Percentiles rank a stretch among this genome's conserved stretches.
Conservation (phyloP, 345 rosid species). For the Iberis pinnata region DNA sequence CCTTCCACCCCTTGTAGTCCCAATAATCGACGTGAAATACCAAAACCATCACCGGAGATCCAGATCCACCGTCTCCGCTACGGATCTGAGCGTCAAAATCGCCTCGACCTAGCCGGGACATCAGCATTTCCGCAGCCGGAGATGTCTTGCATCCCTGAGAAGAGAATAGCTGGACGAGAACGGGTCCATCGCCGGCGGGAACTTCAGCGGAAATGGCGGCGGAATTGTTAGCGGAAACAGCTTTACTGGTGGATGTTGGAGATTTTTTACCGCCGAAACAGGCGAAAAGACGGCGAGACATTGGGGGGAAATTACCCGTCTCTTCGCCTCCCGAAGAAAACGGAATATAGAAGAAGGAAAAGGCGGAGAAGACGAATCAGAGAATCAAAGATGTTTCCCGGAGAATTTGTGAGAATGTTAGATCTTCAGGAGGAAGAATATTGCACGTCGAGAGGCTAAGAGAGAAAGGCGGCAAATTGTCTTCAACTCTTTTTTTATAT, state of each 20-base stretch:
- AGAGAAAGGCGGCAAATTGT: constrained; percentile 43
- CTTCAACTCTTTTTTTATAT: background rate
- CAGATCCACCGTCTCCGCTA: constrained; percentile 16
- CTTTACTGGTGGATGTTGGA: constrained; percentile 14
- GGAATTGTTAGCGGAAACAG: constrained; percentile 13
- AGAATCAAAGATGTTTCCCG: constrained; percentile 10
- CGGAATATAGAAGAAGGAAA: constrained; percentile 11
- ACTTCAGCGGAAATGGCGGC: constrained; percentile 30
- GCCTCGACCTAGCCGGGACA: constrained; percentile 87
- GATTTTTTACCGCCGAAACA: constrained; percentile 43
- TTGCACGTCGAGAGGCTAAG: constrained; percentile 29
- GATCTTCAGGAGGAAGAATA: constrained; percentile 9
- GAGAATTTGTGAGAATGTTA: constrained; percentile 7
- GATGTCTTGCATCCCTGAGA: constrained; percentile 86
- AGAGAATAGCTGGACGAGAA: constrained; percentile 79
- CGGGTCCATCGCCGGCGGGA: constrained; percentile 41
- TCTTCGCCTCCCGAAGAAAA: constrained; percentile 21
- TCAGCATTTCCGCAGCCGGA: constrained; percentile 66
- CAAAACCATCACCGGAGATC: constrained; percentile 50
- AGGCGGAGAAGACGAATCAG: constrained; percentile 13
- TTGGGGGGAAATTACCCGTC: constrained; percentile 17
- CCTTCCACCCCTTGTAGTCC: constrained; percentile 96
- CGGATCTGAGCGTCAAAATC: constrained; percentile 51
- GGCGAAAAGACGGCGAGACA: constrained; percentile 71
- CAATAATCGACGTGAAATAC: constrained; percentile 84